Percentiles rank a stretch among this genome's conserved stretches.
Conservation (phyloP, 768 basidiomycete genomes). For the Hygrocybe coccinea region DNA sequence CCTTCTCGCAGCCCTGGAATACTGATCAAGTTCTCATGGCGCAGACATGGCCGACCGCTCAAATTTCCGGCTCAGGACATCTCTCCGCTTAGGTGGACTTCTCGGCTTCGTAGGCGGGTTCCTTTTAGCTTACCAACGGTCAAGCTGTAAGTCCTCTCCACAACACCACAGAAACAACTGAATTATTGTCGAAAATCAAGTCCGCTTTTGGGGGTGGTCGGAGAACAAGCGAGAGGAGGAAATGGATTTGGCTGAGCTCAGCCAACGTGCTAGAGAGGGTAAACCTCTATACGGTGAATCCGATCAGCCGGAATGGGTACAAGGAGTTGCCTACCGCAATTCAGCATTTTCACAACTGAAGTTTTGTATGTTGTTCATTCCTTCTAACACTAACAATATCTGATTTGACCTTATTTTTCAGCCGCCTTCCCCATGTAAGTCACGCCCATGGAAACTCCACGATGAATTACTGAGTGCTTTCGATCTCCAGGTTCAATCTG, state of each 20-base stretch:
- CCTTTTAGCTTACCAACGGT: constrained; percentile 87
- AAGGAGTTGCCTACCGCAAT: constrained; percentile 81
- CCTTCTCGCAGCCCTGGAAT: constrained; percentile 1
- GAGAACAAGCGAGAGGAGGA: constrained; percentile 83
- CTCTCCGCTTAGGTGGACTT: constrained; percentile 54
- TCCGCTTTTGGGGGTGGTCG: constrained; percentile 93
- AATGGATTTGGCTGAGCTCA: constrained; percentile 73
- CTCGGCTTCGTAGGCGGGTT: constrained; percentile 90
- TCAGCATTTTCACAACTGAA: constrained; percentile 92
- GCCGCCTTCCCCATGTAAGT: constrained; percentile 74
- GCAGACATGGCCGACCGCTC: constrained; percentile 50
- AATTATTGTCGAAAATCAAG: constrained; percentile 33
- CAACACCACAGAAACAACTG: constrained; percentile 3
- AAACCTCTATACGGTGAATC: constrained; percentile 85
- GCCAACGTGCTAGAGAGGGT: constrained; percentile 67
- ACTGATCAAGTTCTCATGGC: constrained; percentile 7
- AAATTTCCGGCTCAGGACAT: constrained; percentile 33
- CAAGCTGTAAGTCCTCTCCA: constrained; percentile 59
- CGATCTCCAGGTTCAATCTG: constrained; percentile 76
- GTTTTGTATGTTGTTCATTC: constrained; percentile 57
- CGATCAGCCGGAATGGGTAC: constrained; percentile 77
- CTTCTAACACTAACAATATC: constrained; percentile 4
- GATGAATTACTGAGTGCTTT: constrained; percentile 10
- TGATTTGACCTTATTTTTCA: constrained; percentile 26
- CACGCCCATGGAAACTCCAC: not conserved